These are phyloP conservation scores for Sporodiniella umbellata DNA, from an alignment of 371 early-diverging fungal genomes.

Conservation along the genomic window DNA sequence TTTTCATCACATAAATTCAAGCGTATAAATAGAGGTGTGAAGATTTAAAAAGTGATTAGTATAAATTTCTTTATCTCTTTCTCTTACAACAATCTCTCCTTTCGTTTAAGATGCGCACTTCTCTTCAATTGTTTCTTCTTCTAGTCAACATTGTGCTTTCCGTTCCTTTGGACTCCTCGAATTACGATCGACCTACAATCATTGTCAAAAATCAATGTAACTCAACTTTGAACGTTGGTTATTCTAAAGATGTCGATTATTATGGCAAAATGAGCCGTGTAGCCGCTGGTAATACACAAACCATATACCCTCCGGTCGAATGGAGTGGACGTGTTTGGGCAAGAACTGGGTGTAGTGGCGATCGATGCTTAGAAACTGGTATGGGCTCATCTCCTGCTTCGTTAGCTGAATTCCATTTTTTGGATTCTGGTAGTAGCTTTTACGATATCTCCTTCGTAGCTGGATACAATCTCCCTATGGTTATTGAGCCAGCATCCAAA, in stretches of 20 bases:
- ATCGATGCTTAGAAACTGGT: constrained; percentile 18
- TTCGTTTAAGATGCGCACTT: background rate
- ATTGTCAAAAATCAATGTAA: constrained; percentile 15
- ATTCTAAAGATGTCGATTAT: constrained; percentile 14
- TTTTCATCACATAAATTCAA: background rate
- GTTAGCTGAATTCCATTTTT: constrained; percentile 38
- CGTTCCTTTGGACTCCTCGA: constrained; percentile 1
- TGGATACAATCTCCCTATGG: constrained; percentile 39
- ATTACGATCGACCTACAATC: constrained; percentile 8
- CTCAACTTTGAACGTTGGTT: constrained; percentile 5
- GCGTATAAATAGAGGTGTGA: no score
- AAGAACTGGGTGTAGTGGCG: constrained; percentile 17
- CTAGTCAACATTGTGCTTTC: constrained; percentile 4
- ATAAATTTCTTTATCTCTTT: background rate
- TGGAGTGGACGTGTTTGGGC: constrained; percentile 44
- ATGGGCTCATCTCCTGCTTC: constrained; percentile 23
- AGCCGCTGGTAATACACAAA: constrained; percentile 13
- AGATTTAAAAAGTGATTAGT: no score
- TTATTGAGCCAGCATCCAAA: constrained; percentile 24
- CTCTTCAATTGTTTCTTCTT: constrained; percentile 3
- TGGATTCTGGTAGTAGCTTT: constrained; percentile 17
- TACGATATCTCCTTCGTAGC: constrained; percentile 45
- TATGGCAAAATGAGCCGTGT: constrained; percentile 13
- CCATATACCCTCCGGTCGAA: constrained; percentile 15
- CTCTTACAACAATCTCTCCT: background rate